Conservation (phyloP, 768 basidiomycete genomes). For the Kwoniella shandongensis region DNA sequence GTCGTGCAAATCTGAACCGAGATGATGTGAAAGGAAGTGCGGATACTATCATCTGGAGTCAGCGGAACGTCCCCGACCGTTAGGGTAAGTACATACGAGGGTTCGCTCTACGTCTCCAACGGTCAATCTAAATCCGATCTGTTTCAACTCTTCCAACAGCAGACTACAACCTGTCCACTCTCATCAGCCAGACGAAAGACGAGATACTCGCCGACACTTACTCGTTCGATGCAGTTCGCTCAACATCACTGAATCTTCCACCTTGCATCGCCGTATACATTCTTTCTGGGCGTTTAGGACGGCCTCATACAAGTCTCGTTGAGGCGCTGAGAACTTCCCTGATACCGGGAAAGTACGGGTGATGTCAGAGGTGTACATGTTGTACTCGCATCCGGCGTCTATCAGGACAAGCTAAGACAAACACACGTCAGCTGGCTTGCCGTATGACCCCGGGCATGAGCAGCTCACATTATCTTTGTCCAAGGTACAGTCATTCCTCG, state of each 20-base stretch:
- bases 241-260: slow-evolving; percentile 62
- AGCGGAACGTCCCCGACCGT: neutral
- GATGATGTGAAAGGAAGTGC: slow-evolving; percentile 86
- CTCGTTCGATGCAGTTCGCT: slow-evolving; percentile 74
- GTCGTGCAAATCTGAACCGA: slow-evolving; percentile 94
- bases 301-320: slow-evolving; percentile 74
- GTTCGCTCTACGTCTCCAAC: slow-evolving; percentile 65
- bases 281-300: slow-evolving; percentile 55
- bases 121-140: slow-evolving; percentile 69
- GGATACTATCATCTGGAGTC: slow-evolving; percentile 62
- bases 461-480: slow-evolving; percentile 64
- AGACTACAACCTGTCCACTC: slow-evolving; percentile 59
- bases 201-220: slow-evolving; percentile 22
- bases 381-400: slow-evolving; percentile 88
- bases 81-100: slow-evolving; percentile 53
- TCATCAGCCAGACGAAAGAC: neutral
- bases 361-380: slow-evolving; percentile 92
- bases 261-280: slow-evolving; percentile 51
- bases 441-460: too few relatives aligned
- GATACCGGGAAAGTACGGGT: slow-evolving; percentile 79
- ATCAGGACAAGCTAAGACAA: slow-evolving; percentile 62
- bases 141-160: slow-evolving; percentile 69
- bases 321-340: slow-evolving; percentile 74
- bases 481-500: slow-evolving; percentile 78
- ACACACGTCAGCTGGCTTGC: too few relatives aligned